phyloP scores from a whole-genome alignment of 2,329 filamentous ascomycete genomes.

The Paraphaeosphaeria sporulosa region DNA sequence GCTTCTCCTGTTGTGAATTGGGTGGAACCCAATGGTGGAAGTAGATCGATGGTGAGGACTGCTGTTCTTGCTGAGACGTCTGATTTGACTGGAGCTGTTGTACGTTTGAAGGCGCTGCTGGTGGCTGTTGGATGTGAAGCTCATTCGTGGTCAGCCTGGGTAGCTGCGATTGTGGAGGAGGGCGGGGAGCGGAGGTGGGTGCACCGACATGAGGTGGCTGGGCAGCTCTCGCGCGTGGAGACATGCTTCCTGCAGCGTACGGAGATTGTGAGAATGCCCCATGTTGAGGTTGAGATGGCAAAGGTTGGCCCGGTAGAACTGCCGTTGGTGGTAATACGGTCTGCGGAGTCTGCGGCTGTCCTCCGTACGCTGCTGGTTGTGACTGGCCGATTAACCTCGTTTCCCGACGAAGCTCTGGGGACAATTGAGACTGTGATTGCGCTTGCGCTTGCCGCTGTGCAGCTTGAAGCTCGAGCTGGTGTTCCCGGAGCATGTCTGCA shows the following conservation, averaged over 20 bases:
- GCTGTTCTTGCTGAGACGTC: conserved; percentile 63
- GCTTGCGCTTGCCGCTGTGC: conserved; percentile 51
- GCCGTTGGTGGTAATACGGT: conserved; percentile 42
- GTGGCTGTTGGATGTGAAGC: conserved; percentile 58
- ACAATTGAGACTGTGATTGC: conserved; percentile 48
- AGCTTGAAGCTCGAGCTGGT: conserved; percentile 55
- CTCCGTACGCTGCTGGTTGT: conserved; percentile 41
- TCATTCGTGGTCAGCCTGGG: conserved; percentile 62
- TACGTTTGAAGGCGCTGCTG: conserved; percentile 47
- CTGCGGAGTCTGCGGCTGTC: conserved; percentile 40
- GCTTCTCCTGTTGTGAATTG: conserved; percentile 64
- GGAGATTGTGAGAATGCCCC: conserved; percentile 49
- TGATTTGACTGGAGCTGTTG: conserved; percentile 58
- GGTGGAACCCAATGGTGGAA: conserved; percentile 96
- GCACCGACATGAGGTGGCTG: conserved; percentile 39
- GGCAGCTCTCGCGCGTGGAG: conserved; percentile 44
- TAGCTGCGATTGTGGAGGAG: conserved; percentile 56
- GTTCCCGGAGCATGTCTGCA: conserved; percentile 60
- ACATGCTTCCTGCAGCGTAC: conserved; percentile 41
- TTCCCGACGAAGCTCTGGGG: conserved; percentile 54
- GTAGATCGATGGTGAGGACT: conserved; percentile 78
- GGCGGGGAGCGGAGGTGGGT: conserved; percentile 53
- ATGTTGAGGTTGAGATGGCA: conserved; percentile 48
- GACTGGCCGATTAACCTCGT: conserved; percentile 52
- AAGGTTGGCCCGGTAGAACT: conserved; percentile 48